Base-by-base conservation (phyloP, 2,329 filamentous ascomycete species). In the Aureobasidium sp. region DNA sequence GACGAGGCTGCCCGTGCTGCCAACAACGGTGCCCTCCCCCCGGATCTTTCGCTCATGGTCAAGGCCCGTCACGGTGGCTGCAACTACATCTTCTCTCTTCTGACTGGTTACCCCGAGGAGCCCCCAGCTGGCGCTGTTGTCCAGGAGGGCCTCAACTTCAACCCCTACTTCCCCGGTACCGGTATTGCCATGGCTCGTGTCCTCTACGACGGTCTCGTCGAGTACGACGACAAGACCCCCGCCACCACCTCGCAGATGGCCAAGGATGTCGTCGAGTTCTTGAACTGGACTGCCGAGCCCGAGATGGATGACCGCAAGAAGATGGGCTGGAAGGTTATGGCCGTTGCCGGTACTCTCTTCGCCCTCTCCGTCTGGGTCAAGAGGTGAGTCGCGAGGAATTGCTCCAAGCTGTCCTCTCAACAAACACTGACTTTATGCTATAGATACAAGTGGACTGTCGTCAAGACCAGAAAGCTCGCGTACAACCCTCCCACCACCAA, bases 251-350 rank as follows among this genome's bases (percentile, higher is more conserved):
- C 91, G 59, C 93, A 98, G 78, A 98, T 98, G 93, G 93, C 93
- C 73, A 98, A 98, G 85, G 93, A 98, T 65, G 93, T 98, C 57
- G 84, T 87, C 57, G 93, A 98, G 76, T 98, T 98, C 79, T 81
- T 98, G 69, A 97, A 98, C 85, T 98, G 93, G 93, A 81, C 93
- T 52, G 90, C 93, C 55, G 93, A 98, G 79, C 93, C 93, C 44
- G 93, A 98, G 80, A 95, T 96, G 90, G 93, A 98, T 69, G 85
- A 96, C 70, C 87, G 93, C 70, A 98, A 98, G 87, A 93, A 90
- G 79, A 98, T 97, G 93, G 93, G 93, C 66, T 84, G 95, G 81
- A 97, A 98, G 84, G 88, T 95, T 52, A 72, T 98, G 64, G 83
- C 86, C 61, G 81, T 95, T 62, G 83, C 84, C 53, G 79, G 85